phyloP scores from a whole-genome alignment of 1,139 yeast genomes.

The Magnusiomyces suaveolens region DNA sequence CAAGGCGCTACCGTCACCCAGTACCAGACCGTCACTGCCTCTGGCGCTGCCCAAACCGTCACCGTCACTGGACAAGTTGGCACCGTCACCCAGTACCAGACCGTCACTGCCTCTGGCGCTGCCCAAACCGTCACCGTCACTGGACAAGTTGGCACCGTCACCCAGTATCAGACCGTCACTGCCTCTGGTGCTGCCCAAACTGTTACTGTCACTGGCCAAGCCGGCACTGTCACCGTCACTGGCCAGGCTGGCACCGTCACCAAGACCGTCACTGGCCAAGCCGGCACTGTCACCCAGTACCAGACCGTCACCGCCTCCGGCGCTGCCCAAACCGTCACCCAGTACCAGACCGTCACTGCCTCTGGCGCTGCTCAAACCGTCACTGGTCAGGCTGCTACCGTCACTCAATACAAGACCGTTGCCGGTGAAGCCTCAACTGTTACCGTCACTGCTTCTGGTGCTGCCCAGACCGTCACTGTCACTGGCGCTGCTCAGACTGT shows the following conservation, averaged over 20 bases:
- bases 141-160: constrained; percentile 1
- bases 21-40: not conserved
- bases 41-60: constrained; percentile 4
- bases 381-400: not conserved
- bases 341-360: constrained; percentile 8
- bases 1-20: not conserved
- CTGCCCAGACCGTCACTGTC: constrained; percentile 4
- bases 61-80: constrained; percentile 9
- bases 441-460: constrained; percentile 5
- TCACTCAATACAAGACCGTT: constrained; percentile 9
- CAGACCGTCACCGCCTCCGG: not conserved
- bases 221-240: constrained; percentile 10
- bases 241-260: constrained; percentile 8
- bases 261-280: constrained; percentile 12
- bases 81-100: constrained; percentile 6
- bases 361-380: constrained; percentile 4
- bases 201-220: constrained; percentile 13
- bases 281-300: constrained; percentile 1
- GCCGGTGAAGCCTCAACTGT: constrained; percentile 9
- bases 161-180: constrained; percentile 1
- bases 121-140: constrained; percentile 2
- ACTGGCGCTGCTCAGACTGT: constrained; percentile 5
- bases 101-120: constrained; percentile 1
- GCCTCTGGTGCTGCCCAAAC: constrained; percentile 4
- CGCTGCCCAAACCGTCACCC: constrained; percentile 7